Base-by-base conservation (phyloP, 192 early-diverging fungal genomes). In the Backusella macrospora region DNA sequence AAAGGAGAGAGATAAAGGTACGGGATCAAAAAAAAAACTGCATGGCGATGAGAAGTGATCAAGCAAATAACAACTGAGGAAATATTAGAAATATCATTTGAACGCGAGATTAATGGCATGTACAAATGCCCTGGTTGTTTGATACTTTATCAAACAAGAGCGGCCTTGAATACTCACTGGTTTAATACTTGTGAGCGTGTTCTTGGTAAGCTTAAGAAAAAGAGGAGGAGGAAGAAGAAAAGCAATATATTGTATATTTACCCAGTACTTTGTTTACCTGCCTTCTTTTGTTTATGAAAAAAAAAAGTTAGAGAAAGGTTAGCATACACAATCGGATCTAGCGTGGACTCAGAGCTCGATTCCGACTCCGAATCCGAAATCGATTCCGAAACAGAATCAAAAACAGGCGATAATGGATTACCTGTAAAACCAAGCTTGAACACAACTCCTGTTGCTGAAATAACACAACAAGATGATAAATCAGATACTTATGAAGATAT, bases 241-340 rank as follows among this genome's bases (percentile, higher is more conserved):
- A 23, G 13, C 9, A 3, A 23, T 26, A 10, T 48, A 5, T 48
- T 48, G 29, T 34, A 34, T 34, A 2, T 52, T 52, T 52, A 23
- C 21, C 7, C 18, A 8, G 8, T 52, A 52, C 21, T 10, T 52
- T 52, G 29, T 34, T 34, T 34, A 34, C 29, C 29, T 34, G 29
- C 29, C 29, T 2, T 10, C 18, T 18, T 21, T 52, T 52, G 7
- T 52, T 8, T 10, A 52, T 52, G 21, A 8, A 59, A 52, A 8
- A 59, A 59, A 59, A 59, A 55, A 59, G 52, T 9, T 10, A 59
- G 52, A 59, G 21, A 59, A 26, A 59, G 49, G 10, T 18, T 52
- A 52, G 49, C n/a, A 16, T 52, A 52, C 49, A 52, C 49, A 52
- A 52, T 52, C 49, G 49, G 49, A 52, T 52, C 49, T n/a, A 52